These are phyloP conservation scores for Tuber aestivum DNA, from an alignment of 495 filamentous ascomycete species.

Conservation along the genomic window DNA sequence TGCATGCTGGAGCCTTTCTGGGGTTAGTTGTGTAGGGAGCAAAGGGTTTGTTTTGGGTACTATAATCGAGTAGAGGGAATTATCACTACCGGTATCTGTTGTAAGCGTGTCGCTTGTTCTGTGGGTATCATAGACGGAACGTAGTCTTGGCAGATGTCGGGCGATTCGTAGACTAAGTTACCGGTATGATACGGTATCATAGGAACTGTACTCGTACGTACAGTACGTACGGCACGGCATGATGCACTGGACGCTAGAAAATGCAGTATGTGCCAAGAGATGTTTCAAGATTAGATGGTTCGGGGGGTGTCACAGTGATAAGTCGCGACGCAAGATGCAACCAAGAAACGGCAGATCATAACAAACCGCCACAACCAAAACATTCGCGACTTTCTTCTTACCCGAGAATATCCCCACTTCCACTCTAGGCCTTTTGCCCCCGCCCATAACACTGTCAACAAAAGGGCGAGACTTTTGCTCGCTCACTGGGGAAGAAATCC, in stretches of 20 bases:
- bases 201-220: too few relatives aligned
- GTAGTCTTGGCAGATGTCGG: background rate
- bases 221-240: too few relatives aligned
- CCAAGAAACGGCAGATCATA: constrained; percentile 2
- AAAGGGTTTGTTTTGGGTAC: background rate
- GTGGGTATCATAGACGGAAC: too few relatives aligned
- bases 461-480: background rate
- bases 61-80: background rate
- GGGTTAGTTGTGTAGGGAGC: background rate
- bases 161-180: too few relatives aligned
- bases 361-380: constrained; percentile 4
- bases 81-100: background rate
- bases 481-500: background rate
- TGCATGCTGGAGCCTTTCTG: background rate
- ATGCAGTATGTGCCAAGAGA: background rate
- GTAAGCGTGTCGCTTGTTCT: background rate
- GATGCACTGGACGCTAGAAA: background rate
- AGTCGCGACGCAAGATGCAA: constrained; percentile 5
- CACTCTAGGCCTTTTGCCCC: background rate
- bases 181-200: too few relatives aligned
- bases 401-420: background rate
- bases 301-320: background rate
- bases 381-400: background rate
- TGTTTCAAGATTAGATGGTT: constrained; percentile 1
- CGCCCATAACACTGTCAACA: background rate